These are phyloP conservation scores for Canna indica DNA, from an alignment of 176 grass and related monocot species.

Conservation along the genomic window DNA sequence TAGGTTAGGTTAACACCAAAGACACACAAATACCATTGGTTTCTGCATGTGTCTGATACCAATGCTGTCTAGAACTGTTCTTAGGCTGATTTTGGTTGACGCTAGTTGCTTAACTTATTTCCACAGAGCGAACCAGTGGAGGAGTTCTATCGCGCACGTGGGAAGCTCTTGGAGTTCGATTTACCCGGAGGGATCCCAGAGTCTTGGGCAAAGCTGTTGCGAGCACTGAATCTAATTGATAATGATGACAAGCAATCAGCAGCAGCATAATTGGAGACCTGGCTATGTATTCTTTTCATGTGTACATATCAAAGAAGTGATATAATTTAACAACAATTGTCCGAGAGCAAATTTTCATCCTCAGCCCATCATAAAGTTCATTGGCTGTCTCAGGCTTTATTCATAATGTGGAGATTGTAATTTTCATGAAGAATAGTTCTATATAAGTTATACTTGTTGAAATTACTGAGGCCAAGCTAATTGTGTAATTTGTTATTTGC, in stretches of 20 bases:
- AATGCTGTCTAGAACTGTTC: not conserved
- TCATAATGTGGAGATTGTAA: too few relatives aligned
- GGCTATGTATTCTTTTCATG: too few relatives aligned
- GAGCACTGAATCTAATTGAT: not conserved
- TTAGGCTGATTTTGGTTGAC: not conserved
- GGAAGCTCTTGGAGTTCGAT: conserved; percentile 7
- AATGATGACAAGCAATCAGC: conserved; percentile 3
- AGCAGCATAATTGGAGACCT: not conserved
- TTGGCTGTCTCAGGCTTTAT: too few relatives aligned
- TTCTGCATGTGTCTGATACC: not conserved
- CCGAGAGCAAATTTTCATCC: too few relatives aligned
- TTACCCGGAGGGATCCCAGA: conserved; percentile 7
- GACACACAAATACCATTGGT: not conserved
- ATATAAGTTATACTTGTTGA: too few relatives aligned
- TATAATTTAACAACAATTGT: too few relatives aligned
- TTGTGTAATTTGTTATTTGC: too few relatives aligned
- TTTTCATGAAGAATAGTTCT: too few relatives aligned
- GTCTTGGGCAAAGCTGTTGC: conserved; percentile 12
- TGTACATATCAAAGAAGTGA: too few relatives aligned
- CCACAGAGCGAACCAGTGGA: not conserved
- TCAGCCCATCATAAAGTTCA: too few relatives aligned
- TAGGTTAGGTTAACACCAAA: too few relatives aligned
- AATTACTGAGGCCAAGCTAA: too few relatives aligned
- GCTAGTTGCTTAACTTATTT: not conserved
- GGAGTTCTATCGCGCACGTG: conserved; percentile 4